Base-by-base conservation (phyloP, 331 rosid species). In the Malus hybrid region DNA sequence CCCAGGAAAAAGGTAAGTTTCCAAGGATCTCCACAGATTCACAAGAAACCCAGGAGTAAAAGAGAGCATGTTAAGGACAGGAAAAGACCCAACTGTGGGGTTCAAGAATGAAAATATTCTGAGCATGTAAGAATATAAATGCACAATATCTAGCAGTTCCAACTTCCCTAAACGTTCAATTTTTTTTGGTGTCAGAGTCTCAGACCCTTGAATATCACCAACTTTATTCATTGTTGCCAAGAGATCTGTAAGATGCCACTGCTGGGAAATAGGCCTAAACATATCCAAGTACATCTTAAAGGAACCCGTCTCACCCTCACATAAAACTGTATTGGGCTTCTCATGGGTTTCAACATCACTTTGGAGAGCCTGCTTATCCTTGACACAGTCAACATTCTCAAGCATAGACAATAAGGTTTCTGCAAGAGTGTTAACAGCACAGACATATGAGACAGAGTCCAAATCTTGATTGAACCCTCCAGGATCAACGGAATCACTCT, bases 31-130 rank as follows among this genome's bases (percentile, higher is more conserved):
- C 99, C 97, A 94, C 80, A 94, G 76, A 77, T 80, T 80, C 77
- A 77, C 80, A 82, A 94, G 92, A 86, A 90, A 94, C 63, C 96
- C 97, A 74, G 99, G 97, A 81, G 97, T 87, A 77, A 90, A 94
- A 16, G 99, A 89, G 56, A 94, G 92, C 99, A 89, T 85, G 86
- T 94, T 94, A 75, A 94, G 97, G 82, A 92, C 77, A 42, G 91
- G 88, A 71, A 90, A 87, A 1, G 93, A 82, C 65, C 97, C 97
- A 83, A 81, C 85, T 36, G 74, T 32, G 34, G 97, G 96, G 88
- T 86, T 86, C 83, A 90, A 77, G 61, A 76, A 73, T 44, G 96
- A 84, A 82, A 89, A 85, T 80, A 94, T 76, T 86, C 89, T 87
- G 59, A 94, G 86, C 79, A 87, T 77, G 88, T 79, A 86, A 31